A percentile compares a stretch with the other conserved stretches of the same genome.
Evolutionary conservation across 495 filamentous ascomycete species (phyloP).

Genomic region (Daldinia concentrica): DNA sequence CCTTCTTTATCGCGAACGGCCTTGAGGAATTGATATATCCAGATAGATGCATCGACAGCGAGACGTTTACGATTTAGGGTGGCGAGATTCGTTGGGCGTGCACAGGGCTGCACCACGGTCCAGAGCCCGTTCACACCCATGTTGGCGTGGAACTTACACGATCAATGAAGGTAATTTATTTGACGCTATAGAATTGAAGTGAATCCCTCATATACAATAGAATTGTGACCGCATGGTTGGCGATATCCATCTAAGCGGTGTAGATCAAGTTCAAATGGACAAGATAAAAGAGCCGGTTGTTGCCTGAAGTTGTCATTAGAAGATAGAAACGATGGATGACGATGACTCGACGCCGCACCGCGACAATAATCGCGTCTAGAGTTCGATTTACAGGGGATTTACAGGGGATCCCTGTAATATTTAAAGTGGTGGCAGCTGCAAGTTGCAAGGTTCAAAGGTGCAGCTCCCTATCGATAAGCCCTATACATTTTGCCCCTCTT

Average conservation of each 20-base stretch:
- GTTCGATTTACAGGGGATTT: constrained; percentile 4
- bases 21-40: constrained; percentile 99
- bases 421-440: constrained; percentile 12
- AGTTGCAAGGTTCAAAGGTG: background rate
- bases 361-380: constrained; percentile 21
- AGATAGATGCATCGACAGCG: constrained; percentile 97
- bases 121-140: constrained; percentile 99
- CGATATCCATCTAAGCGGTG: background rate
- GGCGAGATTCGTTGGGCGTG: constrained; percentile 89
- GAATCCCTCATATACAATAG: constrained; percentile 13
- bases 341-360: constrained; percentile 39
- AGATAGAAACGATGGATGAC: constrained; percentile 24
- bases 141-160: constrained; percentile 21
- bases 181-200: constrained; percentile 9
- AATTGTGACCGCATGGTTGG: constrained; percentile 12
- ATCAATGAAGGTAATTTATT: constrained; percentile 17
- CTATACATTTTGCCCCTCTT: constrained; percentile 7
- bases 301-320: constrained; percentile 13
- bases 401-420: constrained; percentile 4
- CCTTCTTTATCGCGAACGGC: constrained; percentile 98
- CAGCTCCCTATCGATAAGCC: constrained; percentile 36
- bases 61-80: constrained; percentile 94
- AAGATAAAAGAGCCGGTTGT: background rate
- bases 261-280: background rate
- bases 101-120: constrained; percentile 92